Evolutionary conservation across 2,329 filamentous ascomycete genomes (phyloP), one percentile per base, ranked within the genome.

Genomic region (Phaeosphaeriaceae sp.): DNA sequence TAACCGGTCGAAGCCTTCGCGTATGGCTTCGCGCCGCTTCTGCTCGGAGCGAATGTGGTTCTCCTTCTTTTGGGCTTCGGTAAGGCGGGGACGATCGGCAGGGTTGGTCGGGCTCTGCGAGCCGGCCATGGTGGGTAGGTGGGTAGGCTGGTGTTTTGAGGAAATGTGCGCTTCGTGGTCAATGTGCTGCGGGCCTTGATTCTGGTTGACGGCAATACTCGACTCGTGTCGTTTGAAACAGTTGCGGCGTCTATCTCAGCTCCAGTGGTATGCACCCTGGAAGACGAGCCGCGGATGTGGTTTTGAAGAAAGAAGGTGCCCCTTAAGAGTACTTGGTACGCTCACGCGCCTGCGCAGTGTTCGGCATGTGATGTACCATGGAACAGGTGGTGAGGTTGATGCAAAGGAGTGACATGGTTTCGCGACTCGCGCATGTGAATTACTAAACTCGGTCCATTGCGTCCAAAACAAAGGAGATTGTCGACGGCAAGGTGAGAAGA

Each of bases 1-100:
- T 24, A 97, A 85, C 32, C 89, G 86, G 76, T 97, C 92, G 75
- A 96, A 97, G 56, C 91, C 92, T 58, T 92, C 88, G 49, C 93
- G 86, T 65, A 97, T 97, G 15, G 90, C 91, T 57, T 88, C 85
- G 47, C 89, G 86, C 35, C 89, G 86, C 77, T 90, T 88, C 70
- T 87, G 84, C 74, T 88, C 86, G 4, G 88, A 90, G 23, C 86
- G 86, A 67, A 91, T 91, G 78, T 91, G 89, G 72, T 92, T 91
- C 70, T 86, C 86, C 75, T 91, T 91, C 82, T 91, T 91, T 72
- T 91, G 88, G 61, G 87, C 83, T 66, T 91, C 88, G 49, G 88
- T 88, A 60, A 92, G 80, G 62, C 89, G 85, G 40, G 89, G 86
- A 66, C 89, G 88, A 62, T 88, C 86, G 61, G 68, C 64, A 3